Evolutionary conservation across 441 rosid species (phyloP), one percentile per base, ranked within the genome.

Genomic region (Aquilaria agallochum): DNA sequence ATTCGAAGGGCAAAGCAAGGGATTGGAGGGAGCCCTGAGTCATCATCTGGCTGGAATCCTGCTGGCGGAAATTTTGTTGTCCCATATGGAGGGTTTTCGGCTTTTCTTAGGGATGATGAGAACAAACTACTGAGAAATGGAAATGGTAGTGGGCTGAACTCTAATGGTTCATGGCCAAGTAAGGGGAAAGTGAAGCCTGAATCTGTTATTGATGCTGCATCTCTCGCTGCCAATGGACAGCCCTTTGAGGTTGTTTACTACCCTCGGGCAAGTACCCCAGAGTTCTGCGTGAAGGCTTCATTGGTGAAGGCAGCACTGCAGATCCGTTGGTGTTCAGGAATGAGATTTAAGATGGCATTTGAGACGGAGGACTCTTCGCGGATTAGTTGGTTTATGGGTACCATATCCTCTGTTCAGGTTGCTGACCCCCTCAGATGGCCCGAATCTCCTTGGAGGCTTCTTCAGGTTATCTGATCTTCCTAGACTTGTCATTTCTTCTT

Each of bases 381-480:
- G 52, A 78, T 80, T 51, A 77, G 82, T 69, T 78, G 82, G 82
- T 80, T 77, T 70, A 73, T 78, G 85, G 85, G 85, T 62, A 71
- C 85, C 9, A 65, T 75, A 55, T 73, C 85, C 49, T 73, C 80
- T 12, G 82, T 80, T 73, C 82, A 75, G 34, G 80, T 77, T 58
- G 66, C 72, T 2, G 85, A 80, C 64, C 78, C 82, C 50, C 69
- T 77, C 34, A 73, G 70, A 13, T 77, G 82, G 85, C 77, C 80
- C 11, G 71, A 77, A 56, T 80, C 85, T 0, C 80, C 80, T 8
- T 80, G 85, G 85, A 70, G 82, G 65, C 80, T 77, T 65, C 85
- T 80, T 47, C 82, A 71, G 85, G 85, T 77, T 59, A 20, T 14
- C 4, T 48, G 33, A 51, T 34, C 31, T 33, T 59, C 27, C 27